Conservation (phyloP, 1,284 basidiomycete species). For the Puccinia hordei region DNA sequence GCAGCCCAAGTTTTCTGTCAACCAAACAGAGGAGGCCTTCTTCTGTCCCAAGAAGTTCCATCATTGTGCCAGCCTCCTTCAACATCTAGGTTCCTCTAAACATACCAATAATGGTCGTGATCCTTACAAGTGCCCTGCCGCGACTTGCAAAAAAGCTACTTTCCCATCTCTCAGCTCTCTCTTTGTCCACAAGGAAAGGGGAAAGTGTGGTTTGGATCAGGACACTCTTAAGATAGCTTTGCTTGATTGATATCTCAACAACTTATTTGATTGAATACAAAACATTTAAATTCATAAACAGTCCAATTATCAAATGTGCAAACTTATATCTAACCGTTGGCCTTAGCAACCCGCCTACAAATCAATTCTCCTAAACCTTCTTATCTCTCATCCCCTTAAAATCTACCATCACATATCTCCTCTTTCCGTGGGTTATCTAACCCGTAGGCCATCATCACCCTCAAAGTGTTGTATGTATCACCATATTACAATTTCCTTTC, state of each 20-base stretch:
- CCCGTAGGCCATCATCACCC: too few species aligned
- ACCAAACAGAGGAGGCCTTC: too few species aligned
- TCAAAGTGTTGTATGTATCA: too few species aligned
- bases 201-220: slow-evolving; percentile 8
- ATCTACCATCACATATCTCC: too few species aligned
- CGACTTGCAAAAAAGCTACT: slow-evolving; percentile 12
- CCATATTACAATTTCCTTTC: too few species aligned
- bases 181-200: slow-evolving; percentile 15
- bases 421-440: too few species aligned
- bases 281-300: neutral
- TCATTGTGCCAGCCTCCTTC: neutral
- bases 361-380: too few species aligned
- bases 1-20: too few species aligned
- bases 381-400: too few species aligned
- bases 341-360: too few species aligned
- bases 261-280: slow-evolving; percentile 1
- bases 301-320: too few species aligned
- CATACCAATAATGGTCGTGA: slow-evolving; percentile 15
- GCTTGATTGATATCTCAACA: neutral
- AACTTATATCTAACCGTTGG: too few species aligned
- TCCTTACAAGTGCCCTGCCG: slow-evolving; percentile 18
- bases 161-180: slow-evolving; percentile 26
- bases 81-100: slow-evolving; percentile 8
- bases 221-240: neutral
- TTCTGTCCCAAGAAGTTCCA: slow-evolving; percentile 8